Evolutionary conservation across 1,284 basidiomycete species (phyloP).

Genomic region (Moesziomyces antarcticus): DNA sequence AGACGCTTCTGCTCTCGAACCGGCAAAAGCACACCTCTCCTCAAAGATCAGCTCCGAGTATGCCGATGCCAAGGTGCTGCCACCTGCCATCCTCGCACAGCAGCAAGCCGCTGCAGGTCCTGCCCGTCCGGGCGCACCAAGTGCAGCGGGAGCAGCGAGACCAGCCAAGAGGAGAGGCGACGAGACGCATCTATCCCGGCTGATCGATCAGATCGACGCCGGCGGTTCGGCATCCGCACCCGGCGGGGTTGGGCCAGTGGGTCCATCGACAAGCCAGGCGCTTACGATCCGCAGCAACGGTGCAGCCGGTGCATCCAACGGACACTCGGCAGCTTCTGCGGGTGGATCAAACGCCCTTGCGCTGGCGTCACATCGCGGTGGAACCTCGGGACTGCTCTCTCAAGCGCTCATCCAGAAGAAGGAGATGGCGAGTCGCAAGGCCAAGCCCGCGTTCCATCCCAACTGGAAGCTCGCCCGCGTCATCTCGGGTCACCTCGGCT

Average conservation of each 20-base stretch:
- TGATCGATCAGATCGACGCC: constrained; percentile 46
- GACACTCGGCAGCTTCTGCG: constrained; percentile 22
- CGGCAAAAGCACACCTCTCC: constrained; percentile 69
- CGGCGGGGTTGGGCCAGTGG: constrained; percentile 14
- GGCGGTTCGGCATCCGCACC: constrained; percentile 8
- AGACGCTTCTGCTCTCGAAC: constrained; percentile 22
- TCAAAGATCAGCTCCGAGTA: constrained; percentile 87
- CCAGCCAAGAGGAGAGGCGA: constrained; percentile 25
- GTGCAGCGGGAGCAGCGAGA: constrained; percentile 5
- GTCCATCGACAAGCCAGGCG: constrained; percentile 33
- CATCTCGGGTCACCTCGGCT: constrained; percentile 96
- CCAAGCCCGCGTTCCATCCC: constrained; percentile 94
- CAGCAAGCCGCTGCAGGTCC: constrained; percentile 81
- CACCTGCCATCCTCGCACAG: constrained; percentile 81
- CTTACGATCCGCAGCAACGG: constrained; percentile 25
- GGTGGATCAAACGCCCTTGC: constrained; percentile 17
- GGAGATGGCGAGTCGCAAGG: constrained; percentile 74
- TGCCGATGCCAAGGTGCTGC: constrained; percentile 84
- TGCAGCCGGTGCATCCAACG: constrained; percentile 4
- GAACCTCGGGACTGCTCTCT: constrained; percentile 45
- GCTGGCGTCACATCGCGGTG: constrained; percentile 37
- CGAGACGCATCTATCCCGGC: constrained; percentile 16
- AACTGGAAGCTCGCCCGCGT: constrained; percentile 94
- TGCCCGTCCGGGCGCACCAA: constrained; percentile 24
- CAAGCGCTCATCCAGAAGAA: constrained; percentile 63